Base-by-base conservation (phyloP, 2,329 filamentous ascomycete genomes). In the Ceratocystis harringtonii region DNA sequence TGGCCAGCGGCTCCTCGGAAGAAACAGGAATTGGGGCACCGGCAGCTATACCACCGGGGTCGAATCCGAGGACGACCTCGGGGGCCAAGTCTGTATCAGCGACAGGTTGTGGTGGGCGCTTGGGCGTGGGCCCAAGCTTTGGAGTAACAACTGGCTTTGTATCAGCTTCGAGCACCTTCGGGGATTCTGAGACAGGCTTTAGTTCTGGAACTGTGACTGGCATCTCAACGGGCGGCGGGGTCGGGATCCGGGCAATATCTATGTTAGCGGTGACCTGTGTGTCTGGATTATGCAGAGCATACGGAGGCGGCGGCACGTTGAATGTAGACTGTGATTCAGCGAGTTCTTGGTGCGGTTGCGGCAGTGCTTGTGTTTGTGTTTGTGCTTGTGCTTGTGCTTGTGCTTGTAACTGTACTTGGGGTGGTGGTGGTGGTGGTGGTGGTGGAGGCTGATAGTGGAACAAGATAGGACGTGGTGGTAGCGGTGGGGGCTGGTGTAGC, bases 21-120 rank as follows among this genome's bases (percentile, higher is more conserved):
- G 44, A 36, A 5, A 65, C 64, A 19, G 62, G 65, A 17, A 66
- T 66, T 3, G 55, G 65, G 1, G 36, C 61, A 10, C 17, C 1
- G 25, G 61, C 44, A 25, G 61, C 61, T 7, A 17, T n/a, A 12
- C 44, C 45, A 12, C 32, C 43, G 43, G 25, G 44, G 25, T 30
- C 43, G 17, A 57, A 57, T 1, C 25, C 52, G 17, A 15, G 28
- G 19, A 62, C 17, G 8, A 62, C 61, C 52, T 66, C 61, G 8
- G 41, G 17, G 1, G 36, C 61, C 2, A 50, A 12, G 36, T 52
- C 2, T 19, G 43, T 50, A 4, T 25, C n/a, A 30, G 41, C 8
- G 2, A 15, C 1, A n/a, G 61, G 2, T 19, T 19, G n/a, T 3
- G 48, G n/a, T 3, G 48, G 3, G 8, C 50, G 28, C 1, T 28